Base-by-base conservation (phyloP, 2,329 filamentous ascomycete genomes). In the Teratosphaeria viscida region DNA sequence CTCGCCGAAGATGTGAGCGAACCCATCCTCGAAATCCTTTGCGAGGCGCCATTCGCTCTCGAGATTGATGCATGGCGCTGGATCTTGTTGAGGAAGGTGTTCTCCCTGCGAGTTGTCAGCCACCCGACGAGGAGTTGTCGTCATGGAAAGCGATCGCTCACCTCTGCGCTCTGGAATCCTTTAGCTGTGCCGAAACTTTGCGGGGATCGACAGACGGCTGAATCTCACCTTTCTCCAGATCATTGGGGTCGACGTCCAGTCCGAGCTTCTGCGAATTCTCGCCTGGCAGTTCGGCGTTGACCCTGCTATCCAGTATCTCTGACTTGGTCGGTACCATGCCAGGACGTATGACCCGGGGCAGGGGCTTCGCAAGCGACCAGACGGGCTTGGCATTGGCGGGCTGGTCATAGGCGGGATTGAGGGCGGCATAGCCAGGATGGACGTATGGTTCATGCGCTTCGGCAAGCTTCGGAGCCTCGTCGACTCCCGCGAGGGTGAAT, bases 331-430 rank as follows among this genome's bases (percentile, higher is more conserved):
- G 78, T 1, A 81, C 75, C 80, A 82, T 82, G 11, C 80, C 80
- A 23, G 77, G 73, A 43, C 81, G 74, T 57, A 82, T 73, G 0
- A 82, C 80, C 62, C 79, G 79, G 35, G 81, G 80, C 29, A 82
- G 66, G 6, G 81, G 80, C 63, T 81, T 79, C 3, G 79, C 80
- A 57, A 82, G 67, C 68, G 78, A 77, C 76, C 81, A 83, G 54
- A 83, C 76, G 0, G 81, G 80, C 59, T 79, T 77, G 16, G 60
- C 58, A 54, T 80, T 78, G 7, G 72, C 70, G 2, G 79, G 74
- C 58, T 82, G 78, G 35, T 81, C 80, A 60, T 82, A 82, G 34
- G 78, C 76, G 2, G 81, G 81, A 57, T 83, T 83, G 3, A 83
- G 71, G 11, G 79, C 73, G 11, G 74, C 72, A 62, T 83, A 82